Conservation (phyloP, 2,329 filamentous ascomycete genomes). For the Phialemoniopsis sp. region DNA sequence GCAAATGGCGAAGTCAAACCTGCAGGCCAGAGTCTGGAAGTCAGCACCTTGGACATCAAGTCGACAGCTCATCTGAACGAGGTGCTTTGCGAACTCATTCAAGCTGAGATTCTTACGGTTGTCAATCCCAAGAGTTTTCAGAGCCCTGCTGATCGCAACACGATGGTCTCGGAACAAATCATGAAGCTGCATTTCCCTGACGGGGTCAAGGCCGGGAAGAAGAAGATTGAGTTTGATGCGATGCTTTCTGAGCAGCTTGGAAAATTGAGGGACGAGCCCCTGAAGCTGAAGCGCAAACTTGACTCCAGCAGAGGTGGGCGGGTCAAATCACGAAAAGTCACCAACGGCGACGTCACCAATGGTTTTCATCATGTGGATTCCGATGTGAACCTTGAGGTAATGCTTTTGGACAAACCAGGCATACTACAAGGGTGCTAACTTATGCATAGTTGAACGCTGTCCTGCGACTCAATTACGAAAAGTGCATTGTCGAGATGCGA, state of each 20-base stretch:
- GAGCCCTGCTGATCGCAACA: slow-evolving; percentile 56
- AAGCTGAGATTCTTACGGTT: slow-evolving; percentile 64
- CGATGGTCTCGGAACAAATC: slow-evolving; percentile 60
- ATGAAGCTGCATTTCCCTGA: slow-evolving; percentile 48
- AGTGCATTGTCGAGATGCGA: slow-evolving; percentile 76
- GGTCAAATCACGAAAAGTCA: slow-evolving; percentile 51
- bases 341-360: slow-evolving; percentile 38
- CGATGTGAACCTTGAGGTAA: too few relatives aligned
- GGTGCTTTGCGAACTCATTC: slow-evolving; percentile 50
- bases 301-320: slow-evolving; percentile 32
- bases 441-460: slow-evolving; percentile 60
- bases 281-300: slow-evolving; percentile 46
- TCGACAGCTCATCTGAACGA: slow-evolving; percentile 44
- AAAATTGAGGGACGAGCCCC: slow-evolving; percentile 48
- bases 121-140: slow-evolving; percentile 54
- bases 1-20: slow-evolving; percentile 27
- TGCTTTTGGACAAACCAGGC: too few relatives aligned
- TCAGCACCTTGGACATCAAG: slow-evolving; percentile 27
- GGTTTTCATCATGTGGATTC: slow-evolving; percentile 31
- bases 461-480: slow-evolving; percentile 79
- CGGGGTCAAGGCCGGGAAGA: slow-evolving; percentile 58
- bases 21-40: slow-evolving; percentile 21
- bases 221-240: slow-evolving; percentile 58
- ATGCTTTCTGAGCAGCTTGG: slow-evolving; percentile 49
- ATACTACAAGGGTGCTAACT: slow-evolving; percentile 15